Evolutionary conservation across 306 rosid genomes (phyloP).

Genomic region (Senna tora): DNA sequence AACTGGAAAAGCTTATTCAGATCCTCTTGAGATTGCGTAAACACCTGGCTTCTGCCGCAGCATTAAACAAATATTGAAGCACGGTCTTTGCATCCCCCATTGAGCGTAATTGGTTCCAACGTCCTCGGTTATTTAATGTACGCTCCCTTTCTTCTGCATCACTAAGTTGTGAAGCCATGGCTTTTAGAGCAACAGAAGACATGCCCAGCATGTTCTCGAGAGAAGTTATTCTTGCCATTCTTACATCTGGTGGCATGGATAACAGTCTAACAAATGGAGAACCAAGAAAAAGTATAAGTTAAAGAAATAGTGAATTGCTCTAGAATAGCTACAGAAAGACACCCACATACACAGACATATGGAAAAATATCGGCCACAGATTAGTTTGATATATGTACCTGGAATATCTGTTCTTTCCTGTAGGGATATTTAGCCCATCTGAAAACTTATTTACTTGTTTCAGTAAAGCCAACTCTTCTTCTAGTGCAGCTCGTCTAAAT

Average conservation of each 20-base stretch:
- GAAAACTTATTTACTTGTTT: constrained; percentile 61
- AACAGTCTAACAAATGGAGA: constrained; percentile 51
- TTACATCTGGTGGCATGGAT: constrained; percentile 69
- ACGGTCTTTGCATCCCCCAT: constrained; percentile 79
- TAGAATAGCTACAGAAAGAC: constrained; percentile 32
- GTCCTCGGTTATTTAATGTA: constrained; percentile 60
- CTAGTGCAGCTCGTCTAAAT: constrained; percentile 64
- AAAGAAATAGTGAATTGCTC: constrained; percentile 25
- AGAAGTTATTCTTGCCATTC: constrained; percentile 72
- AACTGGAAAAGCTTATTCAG: constrained; percentile 35
- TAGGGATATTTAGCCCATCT: constrained; percentile 47
- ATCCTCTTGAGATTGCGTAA: constrained; percentile 34
- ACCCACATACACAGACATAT: constrained; percentile 15
- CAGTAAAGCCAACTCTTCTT: constrained; percentile 63
- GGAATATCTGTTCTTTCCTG: constrained; percentile 54
- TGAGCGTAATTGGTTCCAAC: constrained; percentile 82
- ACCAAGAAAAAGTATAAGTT: constrained; percentile 21
- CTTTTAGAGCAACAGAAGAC: constrained; percentile 66
- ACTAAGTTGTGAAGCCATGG: constrained; percentile 77
- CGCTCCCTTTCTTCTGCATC: constrained; percentile 80
- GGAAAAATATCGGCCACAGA: constrained; percentile 4
- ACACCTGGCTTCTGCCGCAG: constrained; percentile 72
- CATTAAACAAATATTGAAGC: constrained; percentile 67
- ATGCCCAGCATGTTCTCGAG: constrained; percentile 71
- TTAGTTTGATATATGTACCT: constrained; percentile 41